These are phyloP conservation scores for Scenedesmus sp. DNA, from an alignment of 163 green algal species.

Conservation along the genomic window DNA sequence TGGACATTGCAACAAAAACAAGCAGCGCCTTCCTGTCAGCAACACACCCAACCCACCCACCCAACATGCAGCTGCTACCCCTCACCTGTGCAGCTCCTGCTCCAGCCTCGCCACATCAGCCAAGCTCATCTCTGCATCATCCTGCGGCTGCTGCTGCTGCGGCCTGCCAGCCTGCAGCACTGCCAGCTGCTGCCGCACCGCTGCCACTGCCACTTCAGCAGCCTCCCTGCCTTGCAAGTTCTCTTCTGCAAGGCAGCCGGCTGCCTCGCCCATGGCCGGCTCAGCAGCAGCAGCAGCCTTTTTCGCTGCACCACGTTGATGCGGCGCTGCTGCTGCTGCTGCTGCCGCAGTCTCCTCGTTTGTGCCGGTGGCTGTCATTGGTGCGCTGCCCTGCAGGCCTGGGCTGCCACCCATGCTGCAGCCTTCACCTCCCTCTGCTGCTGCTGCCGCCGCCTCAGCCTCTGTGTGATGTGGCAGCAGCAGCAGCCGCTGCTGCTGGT, in stretches of 20 bases:
- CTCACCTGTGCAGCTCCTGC: background rate
- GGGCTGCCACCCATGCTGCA: background rate
- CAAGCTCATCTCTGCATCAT: background rate
- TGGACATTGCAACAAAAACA: background rate
- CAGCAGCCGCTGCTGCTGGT: constrained; percentile 1
- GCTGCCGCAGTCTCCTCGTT: background rate
- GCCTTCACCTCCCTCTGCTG: background rate
- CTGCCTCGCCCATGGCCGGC: background rate
- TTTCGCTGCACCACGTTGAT: background rate
- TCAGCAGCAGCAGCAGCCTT: background rate
- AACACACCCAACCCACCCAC: background rate
- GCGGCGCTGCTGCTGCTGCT: background rate
- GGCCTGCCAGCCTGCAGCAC: constrained; percentile 8
- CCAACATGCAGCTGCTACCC: background rate
- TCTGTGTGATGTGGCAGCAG: background rate
- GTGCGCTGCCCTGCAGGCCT: constrained; percentile 7
- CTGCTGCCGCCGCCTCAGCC: background rate
- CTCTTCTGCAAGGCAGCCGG: background rate
- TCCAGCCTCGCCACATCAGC: background rate
- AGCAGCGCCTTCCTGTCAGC: background rate
- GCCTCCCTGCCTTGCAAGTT: background rate
- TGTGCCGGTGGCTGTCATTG: background rate
- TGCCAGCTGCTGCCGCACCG: background rate
- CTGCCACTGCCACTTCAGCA: background rate
- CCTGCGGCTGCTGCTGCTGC: too few species aligned